Conservation (phyloP, 2,329 filamentous ascomycete genomes). For the Corynespora cassiicola region DNA sequence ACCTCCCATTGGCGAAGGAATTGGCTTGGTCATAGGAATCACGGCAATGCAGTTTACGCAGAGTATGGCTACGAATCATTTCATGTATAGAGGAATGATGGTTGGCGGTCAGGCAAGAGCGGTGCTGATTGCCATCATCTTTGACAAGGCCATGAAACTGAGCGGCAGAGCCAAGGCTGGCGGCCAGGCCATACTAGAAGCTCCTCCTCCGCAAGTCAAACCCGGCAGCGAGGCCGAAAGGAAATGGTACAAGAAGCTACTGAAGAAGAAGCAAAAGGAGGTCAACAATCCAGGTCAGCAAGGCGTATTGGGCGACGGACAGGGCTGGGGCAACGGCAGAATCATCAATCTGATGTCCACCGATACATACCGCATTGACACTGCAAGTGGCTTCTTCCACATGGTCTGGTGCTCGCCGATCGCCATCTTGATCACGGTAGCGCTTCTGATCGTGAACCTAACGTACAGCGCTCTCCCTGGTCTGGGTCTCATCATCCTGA, state of each 20-base stretch:
- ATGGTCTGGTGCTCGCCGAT: constrained; percentile 88
- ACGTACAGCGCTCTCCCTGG: constrained; percentile 89
- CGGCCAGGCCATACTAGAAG: constrained; percentile 59
- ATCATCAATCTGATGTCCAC: constrained; percentile 95
- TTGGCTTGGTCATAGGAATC: constrained; percentile 85
- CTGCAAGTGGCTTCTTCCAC: constrained; percentile 88
- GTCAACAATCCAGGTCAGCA: constrained; percentile 50
- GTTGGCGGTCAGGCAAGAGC: constrained; percentile 84
- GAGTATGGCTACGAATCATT: constrained; percentile 84
- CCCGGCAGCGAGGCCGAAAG: constrained; percentile 58
- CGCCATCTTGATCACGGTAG: constrained; percentile 77
- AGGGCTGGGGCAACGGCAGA: constrained; percentile 90
- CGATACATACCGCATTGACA: constrained; percentile 91
- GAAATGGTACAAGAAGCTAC: constrained; percentile 57
- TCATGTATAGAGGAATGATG: constrained; percentile 91
- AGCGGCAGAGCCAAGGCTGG: constrained; percentile 89
- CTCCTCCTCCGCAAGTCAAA: constrained; percentile 51
- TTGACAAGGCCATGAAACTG: constrained; percentile 89
- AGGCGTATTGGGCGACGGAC: constrained; percentile 70
- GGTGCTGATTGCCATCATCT: constrained; percentile 84
- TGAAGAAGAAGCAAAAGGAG: constrained; percentile 48
- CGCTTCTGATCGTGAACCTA: constrained; percentile 83
- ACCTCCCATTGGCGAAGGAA: constrained; percentile 75
- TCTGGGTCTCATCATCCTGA: constrained; percentile 80
- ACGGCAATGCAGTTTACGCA: constrained; percentile 85